Percentiles rank a stretch among this genome's conserved stretches.
Evolutionary conservation across 1,284 basidiomycete genomes (phyloP).

Genomic region (Melampsora occidentalis): DNA sequence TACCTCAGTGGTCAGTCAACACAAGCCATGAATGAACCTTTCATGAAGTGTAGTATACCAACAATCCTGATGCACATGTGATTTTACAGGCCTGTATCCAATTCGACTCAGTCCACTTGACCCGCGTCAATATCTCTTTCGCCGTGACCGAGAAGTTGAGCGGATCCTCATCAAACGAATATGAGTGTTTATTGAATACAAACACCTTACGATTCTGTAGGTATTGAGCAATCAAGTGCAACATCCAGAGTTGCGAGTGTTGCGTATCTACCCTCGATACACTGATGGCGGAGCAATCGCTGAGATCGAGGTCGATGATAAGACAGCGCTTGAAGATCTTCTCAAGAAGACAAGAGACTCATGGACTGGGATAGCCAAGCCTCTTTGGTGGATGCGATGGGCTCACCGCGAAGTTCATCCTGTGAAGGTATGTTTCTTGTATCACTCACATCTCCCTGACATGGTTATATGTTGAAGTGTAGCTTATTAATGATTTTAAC

Average conservation of each 20-base stretch:
- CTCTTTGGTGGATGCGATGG: no score
- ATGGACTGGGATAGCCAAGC: no score
- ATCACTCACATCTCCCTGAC: no score
- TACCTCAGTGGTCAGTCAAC: slow-evolving; percentile 5
- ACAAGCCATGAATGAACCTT: background rate
- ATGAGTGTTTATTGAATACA: no score
- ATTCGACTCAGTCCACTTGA: slow-evolving; percentile 24
- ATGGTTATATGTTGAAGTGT: no score
- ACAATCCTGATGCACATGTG: background rate
- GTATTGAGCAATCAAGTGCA: no score
- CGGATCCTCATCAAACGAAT: no score
- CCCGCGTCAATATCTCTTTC: slow-evolving; percentile 15
- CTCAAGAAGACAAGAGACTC: no score
- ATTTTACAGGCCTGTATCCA: slow-evolving; percentile 21
- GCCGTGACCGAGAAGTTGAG: slow-evolving; percentile 5
- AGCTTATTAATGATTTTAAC: no score
- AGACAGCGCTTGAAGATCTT: no score
- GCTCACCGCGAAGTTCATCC: background rate
- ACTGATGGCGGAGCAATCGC: background rate
- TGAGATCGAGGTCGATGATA: background rate
- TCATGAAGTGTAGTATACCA: background rate
- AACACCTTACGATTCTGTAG: no score
- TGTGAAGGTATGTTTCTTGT: background rate
- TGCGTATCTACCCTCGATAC: slow-evolving; percentile 1
- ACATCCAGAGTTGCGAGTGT: background rate